These are phyloP conservation scores for Closterium sp. DNA, from an alignment of 139 green algal genomes.

Conservation along the genomic window DNA sequence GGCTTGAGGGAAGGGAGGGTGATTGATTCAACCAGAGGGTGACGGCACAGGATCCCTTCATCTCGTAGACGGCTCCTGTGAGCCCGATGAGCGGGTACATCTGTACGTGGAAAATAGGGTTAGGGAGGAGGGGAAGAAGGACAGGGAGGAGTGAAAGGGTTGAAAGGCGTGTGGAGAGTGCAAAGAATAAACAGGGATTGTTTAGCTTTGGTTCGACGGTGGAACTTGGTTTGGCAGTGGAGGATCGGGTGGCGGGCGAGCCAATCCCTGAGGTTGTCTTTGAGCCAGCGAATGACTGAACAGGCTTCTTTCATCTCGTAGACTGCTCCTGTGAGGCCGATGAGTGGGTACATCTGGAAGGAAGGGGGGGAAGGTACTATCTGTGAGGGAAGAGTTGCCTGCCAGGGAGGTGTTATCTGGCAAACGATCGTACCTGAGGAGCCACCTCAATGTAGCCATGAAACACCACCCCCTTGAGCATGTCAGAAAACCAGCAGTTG, in stretches of 20 bases:
- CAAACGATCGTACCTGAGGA: neutral
- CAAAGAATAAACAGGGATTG: too few relatives aligned
- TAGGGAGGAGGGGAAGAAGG: too few relatives aligned
- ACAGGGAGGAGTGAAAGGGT: too few relatives aligned
- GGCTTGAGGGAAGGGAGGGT: too few relatives aligned
- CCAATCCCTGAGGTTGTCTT: neutral
- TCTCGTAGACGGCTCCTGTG: neutral
- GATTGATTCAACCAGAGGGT: too few relatives aligned
- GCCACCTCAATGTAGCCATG: neutral
- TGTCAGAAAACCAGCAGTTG: neutral
- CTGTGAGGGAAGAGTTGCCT: too few relatives aligned
- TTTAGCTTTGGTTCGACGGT: too few relatives aligned
- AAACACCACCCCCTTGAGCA: neutral
- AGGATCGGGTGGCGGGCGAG: neutral
- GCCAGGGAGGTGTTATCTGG: neutral
- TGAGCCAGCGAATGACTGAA: too few relatives aligned
- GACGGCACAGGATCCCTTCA: too few relatives aligned
- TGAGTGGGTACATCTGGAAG: neutral
- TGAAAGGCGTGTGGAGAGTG: too few relatives aligned
- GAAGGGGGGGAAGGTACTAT: neutral
- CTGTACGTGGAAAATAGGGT: too few relatives aligned
- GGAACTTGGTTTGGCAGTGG: neutral
- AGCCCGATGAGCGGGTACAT: neutral
- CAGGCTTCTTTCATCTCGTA: neutral
- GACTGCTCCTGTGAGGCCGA: neutral